Base-by-base conservation (phyloP, 2,329 filamentous ascomycete species). In the Elsinoe perseae region DNA sequence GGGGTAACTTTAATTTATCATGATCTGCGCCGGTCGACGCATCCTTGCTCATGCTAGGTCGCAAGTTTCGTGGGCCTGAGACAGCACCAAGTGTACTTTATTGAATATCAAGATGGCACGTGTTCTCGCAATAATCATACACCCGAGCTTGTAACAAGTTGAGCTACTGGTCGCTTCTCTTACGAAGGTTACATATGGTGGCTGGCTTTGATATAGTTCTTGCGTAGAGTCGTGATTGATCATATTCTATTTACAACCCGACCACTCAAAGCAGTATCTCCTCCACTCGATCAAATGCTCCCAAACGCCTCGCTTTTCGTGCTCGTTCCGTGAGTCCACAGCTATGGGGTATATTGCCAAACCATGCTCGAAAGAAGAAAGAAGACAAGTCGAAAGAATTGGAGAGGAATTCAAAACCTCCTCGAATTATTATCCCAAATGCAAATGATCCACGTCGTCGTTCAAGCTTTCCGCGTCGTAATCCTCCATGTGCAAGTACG, bases 391-490 rank as follows among this genome's bases (percentile, higher is more conserved):
- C 40, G 40, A 18, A 12, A 14, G 12, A 44, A 25, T 18, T 14
- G 23, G 23, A 27, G 40, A 44, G 4, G 12, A 18, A 23, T 9
- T 7, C 20, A 8, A 4, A 44, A 14, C 20, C 20, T 44, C 20
- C 23, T 18, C 9, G 9, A 23, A 21, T 50, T 34, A 46, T 25
- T 12, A 57, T 40, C 25, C 9, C 32, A 61, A 69, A 2, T 72
- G 69, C 64, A 77, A 67, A 12, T 67, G 68, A 57, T 77, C 76
- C 32, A 79, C 64, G 43, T 77, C 74, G 30, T 72, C 70, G 56
- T 77, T 61, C 25, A 70, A 69, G 16, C 78, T 73, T 0, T 74
- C 72, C 10, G 74, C 75, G 34, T 67, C 60, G 60, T 78, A 78
- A 54, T 77, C 73, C 56, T 74, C 70, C 57, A 79, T 73, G 6